A percentile compares a stretch with the other conserved stretches of the same genome.
phyloP scores from a whole-genome alignment of 2,329 filamentous ascomycete species.

The Calonectria henricotiae region DNA sequence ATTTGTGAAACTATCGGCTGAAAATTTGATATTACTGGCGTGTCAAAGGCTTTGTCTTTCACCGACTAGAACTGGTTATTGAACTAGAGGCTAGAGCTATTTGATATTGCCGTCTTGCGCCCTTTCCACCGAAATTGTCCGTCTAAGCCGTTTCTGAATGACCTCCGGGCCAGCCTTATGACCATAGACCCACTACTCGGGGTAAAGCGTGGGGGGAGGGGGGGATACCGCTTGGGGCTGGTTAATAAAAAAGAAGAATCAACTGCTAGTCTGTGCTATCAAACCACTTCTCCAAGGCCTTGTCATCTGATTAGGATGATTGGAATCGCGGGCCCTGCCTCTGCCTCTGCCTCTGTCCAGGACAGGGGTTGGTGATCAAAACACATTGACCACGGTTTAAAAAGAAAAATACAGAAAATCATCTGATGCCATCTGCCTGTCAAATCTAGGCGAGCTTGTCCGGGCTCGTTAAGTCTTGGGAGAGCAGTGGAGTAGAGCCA shows the following conservation, averaged over 20 bases:
- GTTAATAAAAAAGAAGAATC: not conserved
- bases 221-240: not conserved
- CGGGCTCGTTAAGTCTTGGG: not conserved
- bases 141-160: constrained; percentile 20
- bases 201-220: constrained; percentile 3
- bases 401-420: not conserved
- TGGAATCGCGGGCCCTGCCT: not conserved
- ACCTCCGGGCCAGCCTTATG: constrained; percentile 18
- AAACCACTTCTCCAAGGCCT: not conserved
- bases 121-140: constrained; percentile 10
- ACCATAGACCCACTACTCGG: constrained; percentile 2
- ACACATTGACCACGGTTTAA: not conserved
- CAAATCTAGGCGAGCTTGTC: not conserved
- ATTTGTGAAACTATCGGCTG: not conserved
- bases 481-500: constrained; percentile 1
- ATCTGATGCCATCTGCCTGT: not conserved
- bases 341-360: too few species aligned
- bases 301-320: not conserved
- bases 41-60: not conserved
- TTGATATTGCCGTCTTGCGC: not conserved
- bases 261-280: not conserved
- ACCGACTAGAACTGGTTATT: not conserved
- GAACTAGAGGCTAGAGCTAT: not conserved
- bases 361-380: constrained; percentile 13
- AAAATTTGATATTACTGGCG: not conserved